Evolutionary conservation across 345 rosid species (phyloP).

Genomic region (Corymbia maculata): DNA sequence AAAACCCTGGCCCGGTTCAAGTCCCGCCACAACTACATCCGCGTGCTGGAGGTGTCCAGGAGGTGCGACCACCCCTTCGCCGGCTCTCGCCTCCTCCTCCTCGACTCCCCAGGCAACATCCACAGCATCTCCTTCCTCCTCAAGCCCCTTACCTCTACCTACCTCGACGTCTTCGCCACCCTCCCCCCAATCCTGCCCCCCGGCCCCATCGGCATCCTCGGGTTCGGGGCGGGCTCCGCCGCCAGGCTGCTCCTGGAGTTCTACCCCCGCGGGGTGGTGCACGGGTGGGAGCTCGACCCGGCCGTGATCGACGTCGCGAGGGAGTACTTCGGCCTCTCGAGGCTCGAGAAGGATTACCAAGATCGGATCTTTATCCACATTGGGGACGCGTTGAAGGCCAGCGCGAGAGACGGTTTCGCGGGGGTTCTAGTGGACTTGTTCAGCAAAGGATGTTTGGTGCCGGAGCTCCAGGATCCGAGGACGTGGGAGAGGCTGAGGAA

Average conservation of each 20-base stretch:
- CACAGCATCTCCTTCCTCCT: slow-evolving; percentile 80
- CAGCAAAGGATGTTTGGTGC: slow-evolving; percentile 56
- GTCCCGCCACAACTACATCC: slow-evolving; percentile 73
- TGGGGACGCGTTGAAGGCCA: slow-evolving; percentile 55
- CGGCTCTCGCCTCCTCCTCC: slow-evolving; percentile 66
- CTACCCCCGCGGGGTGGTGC: slow-evolving; percentile 44
- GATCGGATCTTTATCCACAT: slow-evolving; percentile 54
- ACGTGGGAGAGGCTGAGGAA: slow-evolving; percentile 53
- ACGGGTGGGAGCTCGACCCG: slow-evolving; percentile 94
- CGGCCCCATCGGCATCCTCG: slow-evolving; percentile 73
- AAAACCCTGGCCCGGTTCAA: slow-evolving; percentile 58
- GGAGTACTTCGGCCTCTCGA: slow-evolving; percentile 56
- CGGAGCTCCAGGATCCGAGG: slow-evolving; percentile 75
- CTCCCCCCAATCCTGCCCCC: slow-evolving; percentile 65
- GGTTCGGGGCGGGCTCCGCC: slow-evolving; percentile 78
- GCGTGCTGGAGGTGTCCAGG: slow-evolving; percentile 68
- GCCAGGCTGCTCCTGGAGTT: slow-evolving; percentile 62
- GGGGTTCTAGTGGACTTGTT: slow-evolving; percentile 65
- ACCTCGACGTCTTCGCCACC: slow-evolving; percentile 81
- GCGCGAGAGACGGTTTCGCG: slow-evolving; percentile 44
- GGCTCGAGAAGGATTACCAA: slow-evolving; percentile 50
- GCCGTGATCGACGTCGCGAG: slow-evolving; percentile 72
- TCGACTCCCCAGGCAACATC: slow-evolving; percentile 82
- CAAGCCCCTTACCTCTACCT: slow-evolving; percentile 55
- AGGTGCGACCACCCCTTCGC: slow-evolving; percentile 64